These are phyloP conservation scores for Mucor velutinosus DNA, from an alignment of 371 early-diverging fungal genomes.

Conservation along the genomic window DNA sequence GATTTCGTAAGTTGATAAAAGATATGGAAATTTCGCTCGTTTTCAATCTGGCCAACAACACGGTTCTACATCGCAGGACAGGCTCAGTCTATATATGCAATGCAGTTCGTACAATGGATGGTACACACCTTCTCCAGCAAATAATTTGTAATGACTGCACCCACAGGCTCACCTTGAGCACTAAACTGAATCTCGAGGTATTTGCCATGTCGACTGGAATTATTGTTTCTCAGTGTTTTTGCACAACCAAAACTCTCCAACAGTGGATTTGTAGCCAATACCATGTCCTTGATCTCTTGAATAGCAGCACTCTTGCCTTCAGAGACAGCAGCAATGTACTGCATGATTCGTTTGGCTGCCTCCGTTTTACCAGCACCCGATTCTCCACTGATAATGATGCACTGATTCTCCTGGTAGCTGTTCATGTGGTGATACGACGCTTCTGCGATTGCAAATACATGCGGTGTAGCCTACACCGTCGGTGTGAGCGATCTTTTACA, in stretches of 20 bases:
- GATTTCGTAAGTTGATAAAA: slow-evolving; percentile 91
- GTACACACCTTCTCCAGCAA: slow-evolving; percentile 90
- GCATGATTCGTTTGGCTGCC: slow-evolving; percentile 93
- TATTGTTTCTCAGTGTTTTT: slow-evolving; percentile 98
- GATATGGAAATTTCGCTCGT: slow-evolving; percentile 98
- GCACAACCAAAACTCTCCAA: slow-evolving; percentile 99
- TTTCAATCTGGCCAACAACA: slow-evolving; percentile 91
- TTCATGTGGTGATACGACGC: slow-evolving; percentile 91
- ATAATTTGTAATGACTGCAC: slow-evolving; percentile 98
- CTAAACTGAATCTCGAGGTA: slow-evolving; percentile 99
- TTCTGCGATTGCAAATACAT: slow-evolving; percentile 89
- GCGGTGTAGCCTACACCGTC: slow-evolving; percentile 70
- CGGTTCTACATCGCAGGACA: slow-evolving; percentile 59
- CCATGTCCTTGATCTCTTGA: slow-evolving; percentile 94
- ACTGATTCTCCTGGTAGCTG: slow-evolving; percentile 96
- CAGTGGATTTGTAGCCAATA: slow-evolving; percentile 95
- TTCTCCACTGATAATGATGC: slow-evolving; percentile 96
- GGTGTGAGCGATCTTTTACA: not conserved
- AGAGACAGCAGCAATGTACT: slow-evolving; percentile 96
- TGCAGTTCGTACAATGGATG: not conserved
- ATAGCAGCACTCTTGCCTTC: slow-evolving; percentile 73
- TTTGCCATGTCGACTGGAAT: slow-evolving; percentile 98
- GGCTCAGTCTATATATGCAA: not conserved
- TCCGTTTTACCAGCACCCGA: slow-evolving; percentile 94
- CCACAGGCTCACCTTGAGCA: slow-evolving; percentile 89